These are phyloP conservation scores for Karstenula rhodostoma DNA, from an alignment of 2,329 filamentous ascomycete species.

Conservation along the genomic window DNA sequence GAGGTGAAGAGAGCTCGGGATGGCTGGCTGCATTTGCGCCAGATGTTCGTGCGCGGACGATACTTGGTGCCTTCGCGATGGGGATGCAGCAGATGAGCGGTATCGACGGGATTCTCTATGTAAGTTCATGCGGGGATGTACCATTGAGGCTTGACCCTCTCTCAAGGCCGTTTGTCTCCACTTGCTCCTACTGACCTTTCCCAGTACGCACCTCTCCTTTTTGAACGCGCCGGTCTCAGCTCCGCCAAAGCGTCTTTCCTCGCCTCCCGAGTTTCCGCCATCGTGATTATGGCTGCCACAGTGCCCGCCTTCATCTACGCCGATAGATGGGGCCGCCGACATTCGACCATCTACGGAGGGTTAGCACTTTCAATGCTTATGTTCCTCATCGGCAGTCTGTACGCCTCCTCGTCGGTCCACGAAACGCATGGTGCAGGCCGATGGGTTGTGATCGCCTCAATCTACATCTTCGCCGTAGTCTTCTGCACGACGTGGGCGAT, in stretches of 20 bases:
- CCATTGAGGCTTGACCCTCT: too few species aligned
- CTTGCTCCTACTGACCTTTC: background rate
- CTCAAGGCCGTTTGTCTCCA: background rate
- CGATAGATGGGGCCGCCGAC: slow-evolving; percentile 65
- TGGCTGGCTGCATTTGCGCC: slow-evolving; percentile 30
- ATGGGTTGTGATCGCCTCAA: slow-evolving; percentile 61
- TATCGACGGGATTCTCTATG: slow-evolving; percentile 70
- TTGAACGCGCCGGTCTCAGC: slow-evolving; percentile 64
- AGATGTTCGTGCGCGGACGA: slow-evolving; percentile 20
- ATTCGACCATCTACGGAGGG: slow-evolving; percentile 63
- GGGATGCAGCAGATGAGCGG: slow-evolving; percentile 68
- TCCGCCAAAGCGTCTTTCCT: slow-evolving; percentile 63
- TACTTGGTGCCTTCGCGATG: slow-evolving; percentile 64
- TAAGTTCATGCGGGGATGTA: slow-evolving; percentile 40
- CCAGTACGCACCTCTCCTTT: slow-evolving; percentile 68
- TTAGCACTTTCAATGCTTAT: slow-evolving; percentile 58
- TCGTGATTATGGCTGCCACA: slow-evolving; percentile 64
- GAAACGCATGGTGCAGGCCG: slow-evolving; percentile 48
- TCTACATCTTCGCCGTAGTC: slow-evolving; percentile 60
- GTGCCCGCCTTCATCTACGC: slow-evolving; percentile 64
- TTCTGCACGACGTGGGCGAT: slow-evolving; percentile 64
- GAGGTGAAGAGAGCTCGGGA: slow-evolving; percentile 14
- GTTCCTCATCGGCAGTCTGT: slow-evolving; percentile 62
- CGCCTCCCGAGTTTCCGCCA: slow-evolving; percentile 66
- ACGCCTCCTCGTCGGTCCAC: slow-evolving; percentile 58